Conservation (phyloP, 2,329 filamentous ascomycete genomes). For the Cordyceps pruinosa region DNA sequence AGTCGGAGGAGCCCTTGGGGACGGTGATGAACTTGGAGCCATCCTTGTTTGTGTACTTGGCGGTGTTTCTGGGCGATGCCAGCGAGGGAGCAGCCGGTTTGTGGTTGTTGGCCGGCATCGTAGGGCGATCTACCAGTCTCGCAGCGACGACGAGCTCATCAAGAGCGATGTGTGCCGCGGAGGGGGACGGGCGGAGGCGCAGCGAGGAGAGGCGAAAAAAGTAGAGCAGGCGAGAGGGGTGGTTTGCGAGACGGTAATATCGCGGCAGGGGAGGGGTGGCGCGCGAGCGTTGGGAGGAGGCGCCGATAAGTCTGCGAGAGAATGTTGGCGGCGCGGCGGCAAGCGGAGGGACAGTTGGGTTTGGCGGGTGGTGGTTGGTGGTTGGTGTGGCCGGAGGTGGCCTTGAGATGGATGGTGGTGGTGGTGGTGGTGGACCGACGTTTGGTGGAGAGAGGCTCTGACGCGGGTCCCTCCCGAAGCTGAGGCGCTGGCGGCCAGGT, state of each 20-base stretch:
- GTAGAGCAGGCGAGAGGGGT: neutral
- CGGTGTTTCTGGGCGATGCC: conserved; percentile 45
- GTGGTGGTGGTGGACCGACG: too few relatives aligned
- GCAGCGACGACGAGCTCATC: conserved; percentile 31
- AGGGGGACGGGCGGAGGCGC: conserved; percentile 6
- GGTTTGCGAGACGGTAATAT: neutral
- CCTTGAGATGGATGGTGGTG: neutral
- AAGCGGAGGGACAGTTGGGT: neutral
- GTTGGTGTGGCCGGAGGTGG: neutral
- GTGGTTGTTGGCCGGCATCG: conserved; percentile 48
- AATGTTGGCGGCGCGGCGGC: neutral
- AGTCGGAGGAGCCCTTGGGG: conserved; percentile 48
- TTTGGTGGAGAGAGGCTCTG: conserved; percentile 7
- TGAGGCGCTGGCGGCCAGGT: conserved; percentile 16
- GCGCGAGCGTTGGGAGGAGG: neutral
- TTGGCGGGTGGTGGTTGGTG: neutral
- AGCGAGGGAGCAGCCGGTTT: conserved; percentile 42
- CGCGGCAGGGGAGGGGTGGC: neutral
- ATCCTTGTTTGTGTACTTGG: conserved; percentile 62
- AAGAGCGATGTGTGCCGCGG: conserved; percentile 22
- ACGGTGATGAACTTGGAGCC: conserved; percentile 63
- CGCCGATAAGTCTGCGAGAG: neutral
- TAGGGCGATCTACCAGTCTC: conserved; percentile 26
- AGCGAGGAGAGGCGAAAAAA: neutral
- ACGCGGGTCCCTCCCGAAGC: neutral